Evolutionary conservation across 805 yeast species (phyloP), one percentile per base, ranked within the genome.

Genomic region (Saturnispora dispora): DNA sequence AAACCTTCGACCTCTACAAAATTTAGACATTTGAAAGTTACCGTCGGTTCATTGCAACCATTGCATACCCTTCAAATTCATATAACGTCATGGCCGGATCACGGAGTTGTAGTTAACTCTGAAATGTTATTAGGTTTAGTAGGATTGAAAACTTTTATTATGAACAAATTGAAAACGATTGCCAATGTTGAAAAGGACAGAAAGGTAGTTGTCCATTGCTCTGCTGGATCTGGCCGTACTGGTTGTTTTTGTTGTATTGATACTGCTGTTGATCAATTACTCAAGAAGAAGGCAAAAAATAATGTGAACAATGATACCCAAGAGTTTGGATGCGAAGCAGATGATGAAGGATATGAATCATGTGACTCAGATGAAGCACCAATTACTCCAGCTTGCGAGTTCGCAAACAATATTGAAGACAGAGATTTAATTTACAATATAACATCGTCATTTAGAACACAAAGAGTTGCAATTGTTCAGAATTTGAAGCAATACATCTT

Each of bases 141-240:
- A 30, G 68, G 70, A 47, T 59, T 81, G 58, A 68, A 68, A 50
- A 52, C 63, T 8, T 55, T 52, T 32, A 51, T 69, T 27, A 48
- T 58, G 48, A 27, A 57, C 15, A 43, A 51, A 18, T 55, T 59
- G 8, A 33, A 55, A 13, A 15, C 37, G 15, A 44, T n/a, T 20
- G 20, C 23, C 11, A 20, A 37, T 20, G 36, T 44, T n/a, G 53
- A 57, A 1, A 48, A 53, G 17, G 22, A 48, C 2, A 48, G 47
- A 11, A 91, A 93, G 20, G 74, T 82, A 5, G 63, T 88, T 45
- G 86, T 85, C 25, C 98, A 91, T 67, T 91, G 99, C 63, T 88
- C 96, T 6, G 98, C 98, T 1, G 99, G 99, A 0, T 89, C 96
- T 62, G 99, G 99, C 18, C 73, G 99, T 52, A 88, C 98, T 0